Evolutionary conservation across 768 basidiomycete species (phyloP).

Genomic region (Hypholoma fasciculare): DNA sequence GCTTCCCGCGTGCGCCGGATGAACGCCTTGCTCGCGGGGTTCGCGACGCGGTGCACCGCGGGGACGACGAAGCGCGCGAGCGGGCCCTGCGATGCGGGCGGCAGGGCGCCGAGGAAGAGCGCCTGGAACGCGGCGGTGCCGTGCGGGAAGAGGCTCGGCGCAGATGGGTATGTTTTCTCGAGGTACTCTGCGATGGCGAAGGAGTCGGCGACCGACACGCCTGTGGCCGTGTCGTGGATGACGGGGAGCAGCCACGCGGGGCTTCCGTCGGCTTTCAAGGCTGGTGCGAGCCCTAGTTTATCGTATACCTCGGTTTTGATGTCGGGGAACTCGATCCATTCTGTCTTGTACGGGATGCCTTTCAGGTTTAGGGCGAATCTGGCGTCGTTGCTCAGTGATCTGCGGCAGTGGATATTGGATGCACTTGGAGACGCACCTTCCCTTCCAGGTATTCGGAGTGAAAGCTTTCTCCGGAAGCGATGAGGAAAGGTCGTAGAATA

Average conservation of each 20-base stretch:
- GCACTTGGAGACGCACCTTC: neutral
- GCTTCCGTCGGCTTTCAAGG: no score
- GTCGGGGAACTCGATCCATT: neutral
- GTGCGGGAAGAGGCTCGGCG: constrained; percentile 34
- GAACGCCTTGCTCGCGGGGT: neutral
- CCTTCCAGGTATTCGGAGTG: neutral
- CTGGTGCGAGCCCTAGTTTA: neutral
- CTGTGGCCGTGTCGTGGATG: constrained; percentile 44
- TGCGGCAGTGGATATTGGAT: neutral
- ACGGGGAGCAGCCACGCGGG: constrained; percentile 30
- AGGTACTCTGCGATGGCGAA: constrained; percentile 46
- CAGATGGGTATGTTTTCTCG: constrained; percentile 45
- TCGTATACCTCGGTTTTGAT: neutral
- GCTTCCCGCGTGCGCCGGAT: neutral
- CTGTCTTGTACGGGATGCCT: neutral
- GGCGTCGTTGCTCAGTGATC: neutral
- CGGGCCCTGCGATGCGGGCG: neutral
- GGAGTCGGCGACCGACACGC: constrained; percentile 37
- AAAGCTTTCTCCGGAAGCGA: neutral
- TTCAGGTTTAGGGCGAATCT: neutral
- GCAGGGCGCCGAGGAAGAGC: neutral
- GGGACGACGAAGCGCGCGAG: neutral
- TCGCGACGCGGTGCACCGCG: neutral
- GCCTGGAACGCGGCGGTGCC: constrained; percentile 10
- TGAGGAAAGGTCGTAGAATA: neutral